These are phyloP conservation scores for Leptographium radiaticola DNA, from an alignment of 2,329 filamentous ascomycete genomes.

Conservation along the genomic window DNA sequence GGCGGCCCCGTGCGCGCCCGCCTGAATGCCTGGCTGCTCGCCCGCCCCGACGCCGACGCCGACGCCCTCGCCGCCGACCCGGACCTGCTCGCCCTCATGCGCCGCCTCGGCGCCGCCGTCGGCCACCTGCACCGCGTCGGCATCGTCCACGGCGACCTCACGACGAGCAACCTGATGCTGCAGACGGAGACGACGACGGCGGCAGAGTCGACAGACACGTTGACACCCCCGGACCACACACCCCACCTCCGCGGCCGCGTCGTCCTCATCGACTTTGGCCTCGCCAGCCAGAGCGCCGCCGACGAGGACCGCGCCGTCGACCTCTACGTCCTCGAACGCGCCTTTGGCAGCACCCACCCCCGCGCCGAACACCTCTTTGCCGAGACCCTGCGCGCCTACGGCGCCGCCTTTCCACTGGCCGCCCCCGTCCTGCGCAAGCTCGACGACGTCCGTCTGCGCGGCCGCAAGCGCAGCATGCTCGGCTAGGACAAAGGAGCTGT, in stretches of 20 bases:
- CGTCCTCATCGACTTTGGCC: conserved; percentile 86
- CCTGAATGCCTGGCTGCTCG: conserved; percentile 55
- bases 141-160: conserved; percentile 88
- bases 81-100: conserved; percentile 49
- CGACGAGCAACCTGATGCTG: conserved; percentile 94
- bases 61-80: conserved; percentile 15
- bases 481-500: conserved; percentile 42
- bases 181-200: conserved; percentile 22
- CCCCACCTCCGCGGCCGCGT: conserved; percentile 53
- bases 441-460: conserved; percentile 86
- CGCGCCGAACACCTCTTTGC: conserved; percentile 64
- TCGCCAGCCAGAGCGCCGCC: conserved; percentile 65
- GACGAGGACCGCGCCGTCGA: conserved; percentile 95
- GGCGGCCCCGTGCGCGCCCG: conserved; percentile 57
- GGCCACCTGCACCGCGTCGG: conserved; percentile 71
- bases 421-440: conserved; percentile 63
- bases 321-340: conserved; percentile 86
- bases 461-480: conserved; percentile 93
- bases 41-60: conserved; percentile 24
- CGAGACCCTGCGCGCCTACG: conserved; percentile 64
- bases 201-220: conserved; percentile 4
- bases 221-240: neutral
- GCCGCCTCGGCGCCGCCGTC: conserved; percentile 55
- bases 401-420: conserved; percentile 60
- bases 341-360: conserved; percentile 91